Percentiles rank a stretch among this genome's conserved stretches.
These are phyloP conservation scores for Dissoconium aciculare DNA, from an alignment of 2,329 filamentous ascomycete species.

Conservation along the genomic window DNA sequence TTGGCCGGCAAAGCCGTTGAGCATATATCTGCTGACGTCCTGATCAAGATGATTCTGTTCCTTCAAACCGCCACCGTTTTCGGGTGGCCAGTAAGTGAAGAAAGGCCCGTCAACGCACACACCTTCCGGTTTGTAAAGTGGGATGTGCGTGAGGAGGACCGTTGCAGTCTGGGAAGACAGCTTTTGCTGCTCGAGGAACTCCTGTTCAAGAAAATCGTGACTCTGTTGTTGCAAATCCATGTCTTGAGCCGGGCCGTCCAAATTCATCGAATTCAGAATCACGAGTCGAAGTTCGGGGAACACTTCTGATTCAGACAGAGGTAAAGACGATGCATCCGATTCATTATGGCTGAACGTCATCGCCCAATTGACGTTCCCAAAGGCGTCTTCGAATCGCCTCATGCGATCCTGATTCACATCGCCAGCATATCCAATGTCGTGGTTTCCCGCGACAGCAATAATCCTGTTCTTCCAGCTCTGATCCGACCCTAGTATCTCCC, in stretches of 20 bases:
- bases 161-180: conserved; percentile 38
- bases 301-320: conserved; percentile 6
- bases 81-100: conserved; percentile 61
- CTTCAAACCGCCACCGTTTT: conserved; percentile 50
- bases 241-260: conserved; percentile 66
- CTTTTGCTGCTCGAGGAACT: conserved; percentile 2
- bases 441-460: conserved; percentile 86
- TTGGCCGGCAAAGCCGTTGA: conserved; percentile 74
- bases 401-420: conserved; percentile 67
- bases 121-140: conserved; percentile 67
- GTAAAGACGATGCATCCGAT: conserved; percentile 18
- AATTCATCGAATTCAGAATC: conserved; percentile 82
- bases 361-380: conserved; percentile 85
- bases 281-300: conserved; percentile 64
- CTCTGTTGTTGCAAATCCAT: conserved; percentile 56
- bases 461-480: conserved; percentile 56
- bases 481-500: conserved; percentile 30
- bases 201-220: conserved; percentile 56
- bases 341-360: conserved; percentile 45
- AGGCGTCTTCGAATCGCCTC: conserved; percentile 65
- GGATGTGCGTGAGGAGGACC: conserved; percentile 80
- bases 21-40: conserved; percentile 51
- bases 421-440: conserved; percentile 91
- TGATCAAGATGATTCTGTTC: conserved; percentile 84
- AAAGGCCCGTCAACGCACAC: conserved; percentile 72